Base-by-base conservation (phyloP, 2,329 filamentous ascomycete genomes). In the Aspergillus fructus region DNA sequence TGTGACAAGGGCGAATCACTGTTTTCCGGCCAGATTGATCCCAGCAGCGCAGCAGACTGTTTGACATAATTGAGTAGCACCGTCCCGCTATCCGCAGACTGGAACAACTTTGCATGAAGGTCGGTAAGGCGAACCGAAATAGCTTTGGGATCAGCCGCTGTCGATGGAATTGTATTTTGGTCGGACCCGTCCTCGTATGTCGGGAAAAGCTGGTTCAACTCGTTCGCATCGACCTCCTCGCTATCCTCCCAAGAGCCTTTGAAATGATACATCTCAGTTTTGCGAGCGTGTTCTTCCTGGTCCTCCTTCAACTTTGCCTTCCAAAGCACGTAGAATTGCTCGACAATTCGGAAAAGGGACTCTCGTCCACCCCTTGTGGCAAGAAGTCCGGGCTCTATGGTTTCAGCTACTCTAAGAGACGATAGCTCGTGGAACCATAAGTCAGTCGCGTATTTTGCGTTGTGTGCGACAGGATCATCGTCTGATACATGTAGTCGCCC, bases 201-300 rank as follows among this genome's bases (percentile, higher is more conserved):
- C 1, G 93, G 93, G 76, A 97, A 97, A 6, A 97, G 78, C 62
- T 89, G 83, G 19, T 87, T 82, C 62, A 96, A 88, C 62, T 94
- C 90, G 55, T 89, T 84, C 61, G 88, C 83, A 52, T 91, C 85
- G 9, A 84, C 79, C 65, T 89, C 88, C 55, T 96, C 89, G 62
- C 90, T 86, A 48, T 93, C 88, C 59, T 93, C 89, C 40, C 85
- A 78, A 40, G 86, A 88, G 33, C 93, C 93, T 61, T 86, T 85
- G 76, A 94, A 97, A 19, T 87, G 88, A 74, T 96, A 99, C 40
- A 96, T 75, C 61, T 89, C 92, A 5, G 84, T 85, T 60, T 89
- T 90, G 27, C 85, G 83, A 17, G 89, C 88, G 64, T 89, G 86
- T 47, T 89, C 85, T 65, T 87, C 85, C 66, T 91, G 89, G 62